Base-by-base conservation (phyloP, 116 monocot genomes). In the Papilionanthe hybrid region DNA sequence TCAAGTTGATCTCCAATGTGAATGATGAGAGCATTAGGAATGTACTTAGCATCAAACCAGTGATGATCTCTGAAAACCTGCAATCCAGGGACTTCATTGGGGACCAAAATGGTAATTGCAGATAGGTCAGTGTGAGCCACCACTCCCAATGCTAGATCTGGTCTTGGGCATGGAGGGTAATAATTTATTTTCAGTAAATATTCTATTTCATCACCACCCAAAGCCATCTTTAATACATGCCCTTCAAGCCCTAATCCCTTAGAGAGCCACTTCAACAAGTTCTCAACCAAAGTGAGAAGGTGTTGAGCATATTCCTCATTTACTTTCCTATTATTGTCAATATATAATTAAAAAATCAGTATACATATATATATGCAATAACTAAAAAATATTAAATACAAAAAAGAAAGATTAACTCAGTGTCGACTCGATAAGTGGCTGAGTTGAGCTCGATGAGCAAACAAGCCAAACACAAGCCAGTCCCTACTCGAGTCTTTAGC, bases 1-100 rank as follows among this genome's bases (percentile, higher is more conserved):
- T 91, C 83, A 65, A 91, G 79, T 23, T 91, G 92, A 76, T 92
- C 92, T 5, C 92, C 92, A 29, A 92, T 81, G 43, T 92, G 92
- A 42, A 89, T 69, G 42, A 92, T 86, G 30, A 92, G 82, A 9
- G 89, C 92, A 73, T 88, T 81, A 11, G 85, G 88, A 8, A 90
- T 57, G 50, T 87, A 85, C 66, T 85, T 81, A 19, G 76, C 87
- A 13, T 91, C 87, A 60, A 90, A 78, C 94, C 94, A 94, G 43
- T 68, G 88, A 0, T 83, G 88, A 45, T 92, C 90, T 68, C 84
- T 88, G 78, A 89, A 84, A 1, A 92, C 84, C 56, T 92, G 92
- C 32, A 92, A 67, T 5, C 92, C 92, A 1, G 76, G 89, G 12
- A 92, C 89, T 10, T 92, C 86, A 67, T 92, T 92, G 30, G 91